phyloP scores from a whole-genome alignment of 192 early-diverging fungal genomes.

The Nowakowskiella sp. region DNA sequence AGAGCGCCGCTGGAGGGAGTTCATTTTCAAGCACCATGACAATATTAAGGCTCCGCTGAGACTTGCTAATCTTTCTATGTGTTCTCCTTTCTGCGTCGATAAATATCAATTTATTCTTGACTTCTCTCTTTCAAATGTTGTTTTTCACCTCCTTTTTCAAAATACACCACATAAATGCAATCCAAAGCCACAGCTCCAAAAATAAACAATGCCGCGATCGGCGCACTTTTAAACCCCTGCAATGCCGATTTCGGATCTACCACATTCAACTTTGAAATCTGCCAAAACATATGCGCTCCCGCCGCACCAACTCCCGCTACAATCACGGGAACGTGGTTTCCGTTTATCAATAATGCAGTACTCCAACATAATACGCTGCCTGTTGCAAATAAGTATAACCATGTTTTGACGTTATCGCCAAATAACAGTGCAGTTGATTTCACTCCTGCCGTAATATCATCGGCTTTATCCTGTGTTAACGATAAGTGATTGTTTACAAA shows the following conservation, averaged over 20 bases:
- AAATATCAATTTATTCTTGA: too few relatives aligned
- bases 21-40: too few relatives aligned
- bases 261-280: slow-evolving; percentile 62
- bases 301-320: slow-evolving; percentile 61
- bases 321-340: slow-evolving; percentile 66
- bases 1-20: too few relatives aligned
- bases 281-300: slow-evolving; percentile 74
- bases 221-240: slow-evolving; percentile 55
- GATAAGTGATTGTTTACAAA: background rate
- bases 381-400: slow-evolving; percentile 64
- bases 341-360: slow-evolving; percentile 72
- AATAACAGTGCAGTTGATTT: slow-evolving; percentile 89
- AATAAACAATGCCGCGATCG: background rate
- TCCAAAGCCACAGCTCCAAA: too few relatives aligned
- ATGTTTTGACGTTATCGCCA: slow-evolving; percentile 58
- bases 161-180: too few relatives aligned
- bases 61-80: too few relatives aligned
- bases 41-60: too few relatives aligned
- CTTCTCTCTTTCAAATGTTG: too few relatives aligned
- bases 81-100: too few relatives aligned
- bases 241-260: slow-evolving; percentile 51
- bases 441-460: slow-evolving; percentile 77
- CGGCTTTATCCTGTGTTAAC: slow-evolving; percentile 80
- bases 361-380: slow-evolving; percentile 58
- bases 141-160: too few relatives aligned